Percentiles rank a stretch among this genome's conserved stretches.
phyloP scores from a whole-genome alignment of 106 monocot genomes.

The Triglochin maritima region DNA sequence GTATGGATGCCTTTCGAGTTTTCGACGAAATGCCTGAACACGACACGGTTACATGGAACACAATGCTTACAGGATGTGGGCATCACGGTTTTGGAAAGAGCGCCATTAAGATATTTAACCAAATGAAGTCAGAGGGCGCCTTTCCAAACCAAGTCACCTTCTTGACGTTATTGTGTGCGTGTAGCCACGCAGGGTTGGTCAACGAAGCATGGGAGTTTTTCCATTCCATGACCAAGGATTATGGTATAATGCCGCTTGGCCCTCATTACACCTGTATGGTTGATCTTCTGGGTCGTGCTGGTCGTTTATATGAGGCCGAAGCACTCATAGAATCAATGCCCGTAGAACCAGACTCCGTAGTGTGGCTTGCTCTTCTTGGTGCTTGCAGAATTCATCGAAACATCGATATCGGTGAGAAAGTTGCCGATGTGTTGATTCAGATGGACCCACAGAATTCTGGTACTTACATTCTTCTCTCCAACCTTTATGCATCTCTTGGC shows the following conservation, averaged over 20 bases:
- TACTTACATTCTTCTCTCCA: constrained; percentile 55
- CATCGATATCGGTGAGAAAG: constrained; percentile 29
- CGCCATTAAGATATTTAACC: constrained; percentile 36
- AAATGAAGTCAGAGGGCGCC: constrained; percentile 33
- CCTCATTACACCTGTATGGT: constrained; percentile 56
- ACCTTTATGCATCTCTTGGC: constrained; percentile 47
- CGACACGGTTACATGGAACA: constrained; percentile 45
- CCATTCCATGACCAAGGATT: constrained; percentile 39
- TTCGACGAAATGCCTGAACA: constrained; percentile 39
- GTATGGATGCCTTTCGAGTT: constrained; percentile 30
- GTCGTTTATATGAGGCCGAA: constrained; percentile 37
- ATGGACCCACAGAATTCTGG: constrained; percentile 48
- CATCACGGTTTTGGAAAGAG: constrained; percentile 41
- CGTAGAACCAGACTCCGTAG: constrained; percentile 43
- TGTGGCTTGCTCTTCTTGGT: constrained; percentile 52
- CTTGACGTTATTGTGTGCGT: constrained; percentile 36
- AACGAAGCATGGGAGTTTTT: constrained; percentile 36
- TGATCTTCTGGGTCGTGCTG: constrained; percentile 58
- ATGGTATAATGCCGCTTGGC: constrained; percentile 30
- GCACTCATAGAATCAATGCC: constrained; percentile 50
- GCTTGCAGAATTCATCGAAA: constrained; percentile 44
- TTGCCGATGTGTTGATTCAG: constrained; percentile 38
- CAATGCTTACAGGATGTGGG: constrained; percentile 36
- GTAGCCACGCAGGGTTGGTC: constrained; percentile 58
- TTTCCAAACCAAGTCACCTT: constrained; percentile 44